phyloP scores from a whole-genome alignment of 768 basidiomycete genomes.

The Russula sp. region DNA sequence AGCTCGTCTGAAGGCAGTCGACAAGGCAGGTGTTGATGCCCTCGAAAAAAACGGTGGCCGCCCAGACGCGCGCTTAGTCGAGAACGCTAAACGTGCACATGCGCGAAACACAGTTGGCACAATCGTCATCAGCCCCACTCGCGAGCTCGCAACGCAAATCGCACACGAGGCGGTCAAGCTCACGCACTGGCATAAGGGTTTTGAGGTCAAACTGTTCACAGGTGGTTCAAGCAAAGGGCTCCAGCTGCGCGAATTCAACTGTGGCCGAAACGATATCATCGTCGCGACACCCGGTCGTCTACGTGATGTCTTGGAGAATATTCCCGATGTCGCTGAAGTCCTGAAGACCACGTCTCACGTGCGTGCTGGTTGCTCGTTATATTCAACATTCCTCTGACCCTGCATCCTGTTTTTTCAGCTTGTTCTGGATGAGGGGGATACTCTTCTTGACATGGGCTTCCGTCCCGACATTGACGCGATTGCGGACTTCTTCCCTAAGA shows the following conservation, averaged over 20 bases:
- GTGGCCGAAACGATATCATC: conserved; percentile 66
- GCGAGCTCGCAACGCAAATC: conserved; percentile 86
- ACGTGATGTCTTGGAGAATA: conserved; percentile 58
- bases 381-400: conserved; percentile 5
- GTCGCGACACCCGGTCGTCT: conserved; percentile 89
- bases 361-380: conserved; percentile 24
- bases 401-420: conserved; percentile 41
- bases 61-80: conserved; percentile 28
- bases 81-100: conserved; percentile 31
- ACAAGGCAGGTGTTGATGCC: conserved; percentile 36
- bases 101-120: conserved; percentile 51
- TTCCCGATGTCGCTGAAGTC: conserved; percentile 45
- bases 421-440: conserved; percentile 90
- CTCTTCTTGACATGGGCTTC: conserved; percentile 89
- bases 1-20: conserved; percentile 55
- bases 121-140: conserved; percentile 81
- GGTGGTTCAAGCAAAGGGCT: conserved; percentile 62
- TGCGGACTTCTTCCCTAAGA: conserved; percentile 48
- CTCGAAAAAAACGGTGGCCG: conserved; percentile 37
- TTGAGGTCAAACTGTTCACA: conserved; percentile 67
- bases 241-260: conserved; percentile 64
- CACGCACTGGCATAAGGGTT: conserved; percentile 48
- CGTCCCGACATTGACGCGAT: conserved; percentile 77
- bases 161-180: conserved; percentile 73
- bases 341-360: conserved; percentile 54